These are phyloP conservation scores for Lecanicillium sp. DNA, from an alignment of 2,329 filamentous ascomycete genomes.

Conservation along the genomic window DNA sequence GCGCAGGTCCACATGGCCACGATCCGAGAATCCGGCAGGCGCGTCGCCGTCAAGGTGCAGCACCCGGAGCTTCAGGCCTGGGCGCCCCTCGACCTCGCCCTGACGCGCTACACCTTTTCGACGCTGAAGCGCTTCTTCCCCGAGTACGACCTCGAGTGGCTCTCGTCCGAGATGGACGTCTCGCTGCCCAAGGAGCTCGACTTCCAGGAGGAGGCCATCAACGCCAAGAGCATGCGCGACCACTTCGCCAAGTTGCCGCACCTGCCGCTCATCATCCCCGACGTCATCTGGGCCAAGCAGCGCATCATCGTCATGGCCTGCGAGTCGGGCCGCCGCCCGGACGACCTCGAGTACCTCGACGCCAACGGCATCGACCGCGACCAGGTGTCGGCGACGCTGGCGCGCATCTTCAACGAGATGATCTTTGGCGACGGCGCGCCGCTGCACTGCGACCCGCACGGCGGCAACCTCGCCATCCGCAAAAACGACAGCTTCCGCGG, in stretches of 20 bases:
- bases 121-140: slow-evolving; percentile 91
- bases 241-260: slow-evolving; percentile 72
- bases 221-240: slow-evolving; percentile 70
- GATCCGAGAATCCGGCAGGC: slow-evolving; percentile 72
- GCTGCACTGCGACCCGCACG: slow-evolving; percentile 93
- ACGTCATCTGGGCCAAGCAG: slow-evolving; percentile 82
- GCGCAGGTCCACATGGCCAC: slow-evolving; percentile 91
- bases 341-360: slow-evolving; percentile 85
- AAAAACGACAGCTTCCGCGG: slow-evolving; percentile 57
- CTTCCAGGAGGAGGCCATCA: slow-evolving; percentile 78
- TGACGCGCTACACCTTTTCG: slow-evolving; percentile 85
- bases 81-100: slow-evolving; percentile 77
- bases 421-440: slow-evolving; percentile 88
- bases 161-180: slow-evolving; percentile 85
- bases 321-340: slow-evolving; percentile 76
- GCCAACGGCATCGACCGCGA: slow-evolving; percentile 83
- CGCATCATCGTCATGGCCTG: slow-evolving; percentile 95
- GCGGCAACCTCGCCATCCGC: slow-evolving; percentile 89
- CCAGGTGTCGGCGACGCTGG: slow-evolving; percentile 85
- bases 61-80: slow-evolving; percentile 86
- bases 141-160: slow-evolving; percentile 95
- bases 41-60: slow-evolving; percentile 94
- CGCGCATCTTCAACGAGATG: slow-evolving; percentile 98
- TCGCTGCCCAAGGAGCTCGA: slow-evolving; percentile 89
- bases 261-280: slow-evolving; percentile 80